Evolutionary conservation across 2,329 filamentous ascomycete genomes (phyloP).

Genomic region (Cladorrhinum sp.): DNA sequence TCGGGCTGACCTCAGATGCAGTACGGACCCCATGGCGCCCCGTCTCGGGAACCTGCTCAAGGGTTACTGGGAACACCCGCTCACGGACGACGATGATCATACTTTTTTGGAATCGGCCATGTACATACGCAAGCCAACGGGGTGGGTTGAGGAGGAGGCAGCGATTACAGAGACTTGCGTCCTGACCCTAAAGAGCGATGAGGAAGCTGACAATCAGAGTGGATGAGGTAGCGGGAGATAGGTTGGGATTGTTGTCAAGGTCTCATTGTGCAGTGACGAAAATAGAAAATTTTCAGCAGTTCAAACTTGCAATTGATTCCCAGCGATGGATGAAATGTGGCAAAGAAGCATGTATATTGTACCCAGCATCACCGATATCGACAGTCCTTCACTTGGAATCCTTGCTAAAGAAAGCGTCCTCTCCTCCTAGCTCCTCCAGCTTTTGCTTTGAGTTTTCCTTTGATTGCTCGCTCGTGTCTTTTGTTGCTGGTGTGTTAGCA

Average conservation of each 20-base stretch:
- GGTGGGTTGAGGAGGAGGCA: not conserved
- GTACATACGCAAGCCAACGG: not conserved
- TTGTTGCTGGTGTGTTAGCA: not conserved
- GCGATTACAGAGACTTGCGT: not conserved
- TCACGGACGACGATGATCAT: not conserved
- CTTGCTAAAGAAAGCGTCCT: conserved; percentile 21
- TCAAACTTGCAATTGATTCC: no score
- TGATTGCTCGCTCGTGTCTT: conserved; percentile 19
- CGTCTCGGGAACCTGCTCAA: not conserved
- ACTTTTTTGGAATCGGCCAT: not conserved
- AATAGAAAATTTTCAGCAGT: no score
- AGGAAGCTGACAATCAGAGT: no score
- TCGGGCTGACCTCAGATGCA: not conserved
- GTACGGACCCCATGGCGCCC: not conserved
- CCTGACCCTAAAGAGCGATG: not conserved
- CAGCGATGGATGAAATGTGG: no score
- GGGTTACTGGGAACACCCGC: not conserved
- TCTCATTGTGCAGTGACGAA: no score
- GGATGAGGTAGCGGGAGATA: no score
- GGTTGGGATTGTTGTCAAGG: no score
- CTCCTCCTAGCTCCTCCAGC: conserved; percentile 17
- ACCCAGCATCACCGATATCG: no score
- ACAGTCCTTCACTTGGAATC: conserved; percentile 3
- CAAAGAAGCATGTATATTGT: no score
- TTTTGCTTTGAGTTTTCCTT: conserved; percentile 16